Percentiles rank a stretch among this genome's conserved stretches.
phyloP scores from a whole-genome alignment of 768 basidiomycete genomes.

The Phylloporus sp. region DNA sequence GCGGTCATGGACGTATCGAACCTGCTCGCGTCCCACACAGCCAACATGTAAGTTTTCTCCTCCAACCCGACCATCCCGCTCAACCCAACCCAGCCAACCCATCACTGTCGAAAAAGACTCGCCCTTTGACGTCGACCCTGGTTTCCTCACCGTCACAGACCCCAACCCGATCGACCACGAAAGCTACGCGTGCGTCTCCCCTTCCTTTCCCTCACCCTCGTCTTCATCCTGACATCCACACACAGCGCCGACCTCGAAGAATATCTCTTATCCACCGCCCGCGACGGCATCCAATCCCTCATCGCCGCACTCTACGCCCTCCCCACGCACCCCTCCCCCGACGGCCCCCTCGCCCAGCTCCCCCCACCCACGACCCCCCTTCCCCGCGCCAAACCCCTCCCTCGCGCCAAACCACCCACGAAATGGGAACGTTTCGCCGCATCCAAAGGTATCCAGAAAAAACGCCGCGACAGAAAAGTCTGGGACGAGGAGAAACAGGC shows the following conservation, averaged over 20 bases:
- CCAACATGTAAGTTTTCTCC: slow-evolving; percentile 55
- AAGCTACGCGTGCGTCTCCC: slow-evolving; percentile 64
- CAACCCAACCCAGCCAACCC: slow-evolving; percentile 47
- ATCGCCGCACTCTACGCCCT: slow-evolving; percentile 76
- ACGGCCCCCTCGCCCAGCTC: slow-evolving; percentile 80
- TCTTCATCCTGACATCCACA: not conserved
- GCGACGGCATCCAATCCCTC: slow-evolving; percentile 79
- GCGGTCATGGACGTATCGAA: slow-evolving; percentile 20
- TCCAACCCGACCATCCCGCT: not conserved
- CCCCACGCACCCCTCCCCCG: slow-evolving; percentile 66
- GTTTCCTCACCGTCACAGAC: slow-evolving; percentile 82
- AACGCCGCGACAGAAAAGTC: slow-evolving; percentile 66
- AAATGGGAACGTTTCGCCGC: slow-evolving; percentile 97
- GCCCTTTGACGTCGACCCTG: slow-evolving; percentile 76
- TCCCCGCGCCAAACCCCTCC: slow-evolving; percentile 88
- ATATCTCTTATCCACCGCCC: slow-evolving; percentile 71
- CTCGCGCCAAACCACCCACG: slow-evolving; percentile 86
- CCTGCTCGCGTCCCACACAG: slow-evolving; percentile 68
- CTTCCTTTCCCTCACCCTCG: no score
- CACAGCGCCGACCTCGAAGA: slow-evolving; percentile 71
- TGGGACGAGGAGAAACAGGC: slow-evolving; percentile 96
- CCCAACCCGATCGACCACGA: slow-evolving; percentile 81
- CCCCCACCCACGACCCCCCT: slow-evolving; percentile 72
- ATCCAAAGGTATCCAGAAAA: slow-evolving; percentile 89
- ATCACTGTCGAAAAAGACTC: slow-evolving; percentile 72